phyloP scores from a whole-genome alignment of 257 asterid genomes.

The Galeopsis tetrahit region DNA sequence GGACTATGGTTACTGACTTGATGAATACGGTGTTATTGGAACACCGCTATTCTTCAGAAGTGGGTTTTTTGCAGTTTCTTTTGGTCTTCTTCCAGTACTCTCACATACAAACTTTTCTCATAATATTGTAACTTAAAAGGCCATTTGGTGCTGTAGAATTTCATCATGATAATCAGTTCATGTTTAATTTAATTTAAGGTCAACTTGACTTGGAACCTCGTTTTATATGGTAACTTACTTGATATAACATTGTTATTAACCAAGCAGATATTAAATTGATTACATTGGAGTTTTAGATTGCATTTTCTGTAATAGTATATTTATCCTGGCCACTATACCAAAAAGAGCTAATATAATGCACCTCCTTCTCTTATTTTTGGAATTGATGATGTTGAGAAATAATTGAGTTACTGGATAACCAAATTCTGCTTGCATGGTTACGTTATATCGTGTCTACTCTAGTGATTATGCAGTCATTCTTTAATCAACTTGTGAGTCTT shows the following conservation, averaged over 20 bases:
- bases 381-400: constrained; percentile 17
- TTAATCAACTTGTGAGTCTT: not conserved
- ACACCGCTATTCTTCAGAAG: not conserved
- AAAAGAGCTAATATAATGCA: not conserved
- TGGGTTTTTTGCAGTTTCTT: not conserved
- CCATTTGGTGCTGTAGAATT: not conserved
- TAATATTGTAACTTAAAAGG: not conserved
- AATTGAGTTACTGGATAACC: constrained; percentile 16
- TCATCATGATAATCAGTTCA: not conserved
- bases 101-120: not conserved
- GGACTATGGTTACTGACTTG: not conserved
- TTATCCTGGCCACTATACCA: not conserved
- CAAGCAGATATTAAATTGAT: not conserved
- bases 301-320: not conserved
- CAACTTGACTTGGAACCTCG: not conserved
- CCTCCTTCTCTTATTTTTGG: not conserved
- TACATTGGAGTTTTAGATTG: not conserved
- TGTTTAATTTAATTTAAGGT: not conserved
- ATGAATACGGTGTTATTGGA: not conserved
- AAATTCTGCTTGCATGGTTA: constrained; percentile 26
- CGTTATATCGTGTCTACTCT: not conserved
- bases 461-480: constrained; percentile 16
- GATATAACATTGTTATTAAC: not conserved
- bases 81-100: not conserved
- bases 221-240: not conserved